Evolutionary conservation across 805 yeast species (phyloP).

Genomic region (Candida maesae): DNA sequence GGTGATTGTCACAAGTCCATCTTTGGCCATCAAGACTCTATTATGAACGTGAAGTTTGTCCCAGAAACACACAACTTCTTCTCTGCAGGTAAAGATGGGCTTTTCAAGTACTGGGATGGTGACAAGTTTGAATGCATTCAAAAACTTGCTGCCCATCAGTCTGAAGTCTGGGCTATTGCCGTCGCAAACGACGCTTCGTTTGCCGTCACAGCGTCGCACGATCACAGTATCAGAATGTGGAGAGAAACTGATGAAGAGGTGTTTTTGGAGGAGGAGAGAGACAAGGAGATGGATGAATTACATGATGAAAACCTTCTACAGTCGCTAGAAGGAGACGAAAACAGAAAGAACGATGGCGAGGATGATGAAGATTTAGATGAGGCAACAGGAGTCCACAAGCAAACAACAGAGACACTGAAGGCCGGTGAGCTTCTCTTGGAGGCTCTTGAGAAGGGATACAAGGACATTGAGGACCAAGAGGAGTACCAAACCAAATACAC

Average conservation of each 20-base stretch:
- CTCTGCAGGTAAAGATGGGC: conserved; percentile 84
- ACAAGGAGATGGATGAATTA: conserved; percentile 88
- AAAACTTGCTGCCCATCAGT: conserved; percentile 78
- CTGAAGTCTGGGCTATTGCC: conserved; percentile 93
- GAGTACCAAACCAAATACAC: conserved; percentile 44
- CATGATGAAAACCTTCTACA: conserved; percentile 78
- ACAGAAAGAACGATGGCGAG: conserved; percentile 34
- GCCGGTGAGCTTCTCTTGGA: conserved; percentile 93
- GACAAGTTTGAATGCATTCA: conserved; percentile 94
- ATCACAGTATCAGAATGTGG: conserved; percentile 93
- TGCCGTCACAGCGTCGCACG: conserved; percentile 84
- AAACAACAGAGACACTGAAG: conserved; percentile 86
- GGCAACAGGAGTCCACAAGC: conserved; percentile 66
- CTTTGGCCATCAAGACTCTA: conserved; percentile 95
- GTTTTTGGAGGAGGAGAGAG: conserved; percentile 95
- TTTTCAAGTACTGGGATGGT: conserved; percentile 97
- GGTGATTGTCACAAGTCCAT: conserved; percentile 98
- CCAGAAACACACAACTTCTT: conserved; percentile 88
- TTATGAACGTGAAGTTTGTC: conserved; percentile 81
- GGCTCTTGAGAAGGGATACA: conserved; percentile 78
- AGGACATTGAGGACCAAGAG: conserved; percentile 57
- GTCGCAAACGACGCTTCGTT: conserved; percentile 67
- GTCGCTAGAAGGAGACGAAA: conserved; percentile 57
- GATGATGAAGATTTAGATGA: conserved; percentile 46
- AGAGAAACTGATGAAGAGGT: conserved; percentile 89